Base-by-base conservation (phyloP, 2,329 filamentous ascomycete species). In the Trichothecium roseum region DNA sequence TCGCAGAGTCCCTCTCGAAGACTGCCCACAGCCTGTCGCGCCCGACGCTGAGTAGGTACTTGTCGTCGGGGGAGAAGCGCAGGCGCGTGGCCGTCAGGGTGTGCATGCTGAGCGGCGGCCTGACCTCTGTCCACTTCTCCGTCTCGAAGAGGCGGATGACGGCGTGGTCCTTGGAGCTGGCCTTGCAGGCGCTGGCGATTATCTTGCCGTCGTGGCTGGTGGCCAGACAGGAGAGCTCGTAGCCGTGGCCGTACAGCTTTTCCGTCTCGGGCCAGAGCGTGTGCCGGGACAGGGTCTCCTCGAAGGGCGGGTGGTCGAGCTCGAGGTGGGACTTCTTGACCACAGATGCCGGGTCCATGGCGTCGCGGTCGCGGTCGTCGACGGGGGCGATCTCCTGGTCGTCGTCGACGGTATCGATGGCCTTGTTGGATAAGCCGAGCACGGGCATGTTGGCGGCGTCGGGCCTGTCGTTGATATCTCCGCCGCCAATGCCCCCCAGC, bases 181-280 rank as follows among this genome's bases (percentile, higher is more conserved):
- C 91, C 51, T 84, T 85, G 64, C 91, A 98, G 2, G 91, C 87
- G 36, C 88, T 95, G 22, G 91, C 91, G 12, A 98, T 71, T 16
- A 95, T 58, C 4, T 59, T 65, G 10, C 83, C 81, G 47, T 87
- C 78, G 50, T 84, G 74, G 49, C 78, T 86, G 7, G 81, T 73
- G 9, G 88, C 84, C 13, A 94, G 74, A 27, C 85, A 83, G 2
- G 86, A 94, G 34, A 98, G 89, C 58, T 98, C 91, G 60, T 95
- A 95, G 20, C 91, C 91, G 59, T 98, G 91, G 2, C 91, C 91
- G 59, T 98, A 98, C 2, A 98, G 72, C 63, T 98, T 98, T 57
- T 98, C 91, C 6, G 77, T 77, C 54, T 98, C 91, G 3, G 91
- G 91, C 87, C 88, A 98, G 22, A 98, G 75, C 0, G 91, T 94